Conservation (phyloP, 1,284 basidiomycete species). For the Stygiomarasmius scandens region DNA sequence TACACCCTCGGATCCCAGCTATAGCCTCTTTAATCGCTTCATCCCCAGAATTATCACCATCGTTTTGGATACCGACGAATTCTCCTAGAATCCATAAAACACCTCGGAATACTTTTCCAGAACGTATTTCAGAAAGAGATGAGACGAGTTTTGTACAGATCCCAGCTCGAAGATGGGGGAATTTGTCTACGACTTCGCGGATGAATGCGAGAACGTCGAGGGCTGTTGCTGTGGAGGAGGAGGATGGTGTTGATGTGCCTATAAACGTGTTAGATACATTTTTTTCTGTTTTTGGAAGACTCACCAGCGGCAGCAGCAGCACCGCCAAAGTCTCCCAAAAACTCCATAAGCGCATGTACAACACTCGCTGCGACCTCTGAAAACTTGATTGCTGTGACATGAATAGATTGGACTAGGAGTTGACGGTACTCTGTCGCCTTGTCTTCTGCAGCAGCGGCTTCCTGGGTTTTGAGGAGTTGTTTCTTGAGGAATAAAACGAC, state of each 20-base stretch:
- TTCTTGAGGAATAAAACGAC: conserved; percentile 97
- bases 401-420: conserved; percentile 96
- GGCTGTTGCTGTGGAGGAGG: conserved; percentile 11
- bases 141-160: conserved; percentile 88
- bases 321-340: conserved; percentile 96
- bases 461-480: conserved; percentile 92
- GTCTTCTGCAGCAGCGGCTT: conserved; percentile 80
- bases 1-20: conserved; percentile 82
- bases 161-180: conserved; percentile 83
- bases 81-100: conserved; percentile 98
- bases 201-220: conserved; percentile 13
- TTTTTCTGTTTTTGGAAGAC: too few relatives aligned
- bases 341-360: conserved; percentile 97
- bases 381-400: conserved; percentile 95
- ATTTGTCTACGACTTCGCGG: conserved; percentile 97
- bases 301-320: conserved; percentile 91
- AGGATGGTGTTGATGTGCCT: neutral
- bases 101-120: conserved; percentile 96
- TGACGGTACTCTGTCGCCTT: conserved; percentile 96
- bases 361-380: conserved; percentile 98
- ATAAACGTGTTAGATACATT: too few relatives aligned
- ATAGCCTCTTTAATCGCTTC: conserved; percentile 68
- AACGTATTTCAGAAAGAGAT: conserved; percentile 90
- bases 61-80: conserved; percentile 64
- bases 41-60: neutral